Conservation (phyloP, 306 rosid genomes). For the Fragaria iinumae region DNA sequence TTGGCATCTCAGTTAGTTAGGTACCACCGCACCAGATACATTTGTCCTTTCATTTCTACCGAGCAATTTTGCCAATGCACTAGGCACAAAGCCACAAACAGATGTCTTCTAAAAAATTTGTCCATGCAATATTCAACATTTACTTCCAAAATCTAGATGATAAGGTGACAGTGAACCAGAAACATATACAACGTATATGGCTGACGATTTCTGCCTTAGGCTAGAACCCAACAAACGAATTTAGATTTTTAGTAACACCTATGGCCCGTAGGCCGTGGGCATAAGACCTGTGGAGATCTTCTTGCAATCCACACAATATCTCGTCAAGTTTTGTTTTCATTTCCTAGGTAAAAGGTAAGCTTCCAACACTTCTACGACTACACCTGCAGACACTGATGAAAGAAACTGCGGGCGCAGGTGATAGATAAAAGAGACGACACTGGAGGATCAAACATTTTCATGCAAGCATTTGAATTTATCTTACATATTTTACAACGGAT, state of each 20-base stretch:
- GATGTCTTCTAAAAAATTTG: background rate
- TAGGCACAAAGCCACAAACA: background rate
- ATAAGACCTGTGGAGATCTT: background rate
- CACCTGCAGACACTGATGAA: background rate
- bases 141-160: background rate
- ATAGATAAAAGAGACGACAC: background rate
- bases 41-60: background rate
- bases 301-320: background rate
- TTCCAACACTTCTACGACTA: background rate
- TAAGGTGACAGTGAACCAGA: background rate
- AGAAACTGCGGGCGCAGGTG: background rate
- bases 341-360: background rate
- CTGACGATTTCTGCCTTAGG: background rate
- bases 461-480: conserved; percentile 5
- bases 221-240: background rate
- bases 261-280: background rate
- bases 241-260: background rate
- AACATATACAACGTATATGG: background rate
- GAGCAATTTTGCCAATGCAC: background rate
- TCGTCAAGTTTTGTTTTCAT: no score
- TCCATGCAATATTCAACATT: background rate
- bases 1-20: background rate
- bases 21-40: background rate
- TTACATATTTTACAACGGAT: conserved; percentile 11
- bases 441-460: conserved; percentile 2